Evolutionary conservation across 2,329 filamentous ascomycete species (phyloP).

Genomic region (Lecanicillium sp.): DNA sequence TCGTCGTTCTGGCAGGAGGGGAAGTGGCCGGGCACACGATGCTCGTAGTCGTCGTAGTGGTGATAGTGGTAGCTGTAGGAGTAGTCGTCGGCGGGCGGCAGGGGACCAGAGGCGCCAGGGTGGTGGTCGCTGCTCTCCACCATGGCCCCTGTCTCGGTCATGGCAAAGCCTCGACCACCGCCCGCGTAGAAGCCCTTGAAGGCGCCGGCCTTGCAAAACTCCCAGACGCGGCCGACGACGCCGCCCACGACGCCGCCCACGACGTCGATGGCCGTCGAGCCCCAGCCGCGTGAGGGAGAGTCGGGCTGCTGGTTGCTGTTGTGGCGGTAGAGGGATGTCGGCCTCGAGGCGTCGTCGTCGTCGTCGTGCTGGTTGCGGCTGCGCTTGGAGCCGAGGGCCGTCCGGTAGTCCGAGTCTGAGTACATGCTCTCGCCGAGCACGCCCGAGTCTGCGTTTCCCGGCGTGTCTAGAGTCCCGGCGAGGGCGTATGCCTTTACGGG

Average conservation of each 20-base stretch:
- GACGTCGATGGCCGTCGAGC: constrained; percentile 52
- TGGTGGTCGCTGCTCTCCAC: constrained; percentile 21
- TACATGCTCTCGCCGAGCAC: constrained; percentile 48
- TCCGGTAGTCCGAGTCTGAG: constrained; percentile 51
- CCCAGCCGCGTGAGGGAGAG: constrained; percentile 42
- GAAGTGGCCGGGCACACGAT: constrained; percentile 25
- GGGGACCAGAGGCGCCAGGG: constrained; percentile 16
- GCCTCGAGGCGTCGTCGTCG: constrained; percentile 28
- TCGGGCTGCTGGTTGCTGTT: constrained; percentile 24
- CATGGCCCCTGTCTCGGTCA: constrained; percentile 26
- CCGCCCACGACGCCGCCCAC: constrained; percentile 62
- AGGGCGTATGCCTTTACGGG: constrained; percentile 37
- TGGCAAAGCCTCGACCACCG: constrained; percentile 65
- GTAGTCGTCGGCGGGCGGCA: constrained; percentile 13
- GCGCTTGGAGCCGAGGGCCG: constrained; percentile 44
- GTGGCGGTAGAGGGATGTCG: constrained; percentile 29
- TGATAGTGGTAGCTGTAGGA: constrained; percentile 16
- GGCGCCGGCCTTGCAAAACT: constrained; percentile 69
- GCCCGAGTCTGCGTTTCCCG: constrained; percentile 29
- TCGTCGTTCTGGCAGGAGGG: constrained; percentile 27
- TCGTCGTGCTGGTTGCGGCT: constrained; percentile 27
- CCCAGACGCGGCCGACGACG: constrained; percentile 72
- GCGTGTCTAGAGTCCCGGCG: constrained; percentile 49
- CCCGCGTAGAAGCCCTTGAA: constrained; percentile 86
- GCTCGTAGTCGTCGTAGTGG: constrained; percentile 21